Percentiles rank a stretch among this genome's conserved stretches.
Conservation (phyloP, 805 yeast genomes). For the Candida ovalis region DNA sequence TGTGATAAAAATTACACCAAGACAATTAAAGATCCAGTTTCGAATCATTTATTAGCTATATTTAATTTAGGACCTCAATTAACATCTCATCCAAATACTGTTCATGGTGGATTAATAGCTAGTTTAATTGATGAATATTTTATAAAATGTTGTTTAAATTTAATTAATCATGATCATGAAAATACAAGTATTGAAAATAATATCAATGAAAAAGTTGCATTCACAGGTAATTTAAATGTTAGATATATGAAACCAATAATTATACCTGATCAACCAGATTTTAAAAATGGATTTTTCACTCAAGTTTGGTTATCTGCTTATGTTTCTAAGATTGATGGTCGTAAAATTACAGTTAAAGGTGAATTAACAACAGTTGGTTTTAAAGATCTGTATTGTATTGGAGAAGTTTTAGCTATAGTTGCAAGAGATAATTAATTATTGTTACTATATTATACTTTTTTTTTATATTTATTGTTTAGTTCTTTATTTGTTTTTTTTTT, state of each 20-base stretch:
- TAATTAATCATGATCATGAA: constrained; percentile 33
- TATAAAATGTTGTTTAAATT: constrained; percentile 47
- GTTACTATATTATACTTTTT: not conserved
- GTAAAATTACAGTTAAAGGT: constrained; percentile 23
- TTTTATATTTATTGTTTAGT: not conserved
- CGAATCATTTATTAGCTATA: constrained; percentile 41
- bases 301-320: not conserved
- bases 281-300: constrained; percentile 3
- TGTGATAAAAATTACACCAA: not conserved
- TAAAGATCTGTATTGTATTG: constrained; percentile 20
- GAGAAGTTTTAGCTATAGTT: constrained; percentile 25
- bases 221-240: constrained; percentile 45
- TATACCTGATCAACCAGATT: constrained; percentile 6
- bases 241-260: constrained; percentile 34
- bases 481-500: not conserved
- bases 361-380: constrained; percentile 12
- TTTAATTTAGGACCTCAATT: constrained; percentile 44
- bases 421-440: constrained; percentile 17
- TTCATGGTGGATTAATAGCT: constrained; percentile 53
- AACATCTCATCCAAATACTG: constrained; percentile 44
- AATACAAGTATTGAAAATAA: not conserved
- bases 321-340: not conserved
- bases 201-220: constrained; percentile 33
- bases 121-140: constrained; percentile 51
- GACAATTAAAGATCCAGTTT: no score